A percentile compares a stretch with the other conserved stretches of the same genome.
These are phyloP conservation scores for Clavispora carvajalis DNA, from an alignment of 805 yeast species.

Conservation along the genomic window DNA sequence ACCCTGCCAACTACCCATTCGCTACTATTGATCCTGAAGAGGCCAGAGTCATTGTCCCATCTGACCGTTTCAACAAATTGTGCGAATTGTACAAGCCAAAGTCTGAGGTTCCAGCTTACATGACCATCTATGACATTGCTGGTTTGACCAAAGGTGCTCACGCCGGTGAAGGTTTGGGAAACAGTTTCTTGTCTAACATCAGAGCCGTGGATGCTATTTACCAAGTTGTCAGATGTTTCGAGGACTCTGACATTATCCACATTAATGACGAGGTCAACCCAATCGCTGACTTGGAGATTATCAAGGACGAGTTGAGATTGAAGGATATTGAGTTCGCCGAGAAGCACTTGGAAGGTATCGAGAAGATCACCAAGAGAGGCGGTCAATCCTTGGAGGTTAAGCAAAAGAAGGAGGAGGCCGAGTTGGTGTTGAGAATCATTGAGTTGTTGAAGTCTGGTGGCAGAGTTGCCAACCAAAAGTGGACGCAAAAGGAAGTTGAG, in stretches of 20 bases:
- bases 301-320: constrained; percentile 84
- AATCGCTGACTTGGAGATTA: constrained; percentile 87
- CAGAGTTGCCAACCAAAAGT: constrained; percentile 79
- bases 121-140: constrained; percentile 28
- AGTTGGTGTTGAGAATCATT: constrained; percentile 67
- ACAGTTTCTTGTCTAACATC: constrained; percentile 63
- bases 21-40: constrained; percentile 75
- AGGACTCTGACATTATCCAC: constrained; percentile 96
- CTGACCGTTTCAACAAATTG: constrained; percentile 20
- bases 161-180: constrained; percentile 71
- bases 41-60: constrained; percentile 25
- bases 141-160: constrained; percentile 52
- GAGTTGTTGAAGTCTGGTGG: constrained; percentile 75
- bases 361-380: constrained; percentile 78
- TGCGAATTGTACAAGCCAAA: constrained; percentile 43
- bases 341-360: constrained; percentile 72
- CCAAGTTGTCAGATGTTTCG: constrained; percentile 63
- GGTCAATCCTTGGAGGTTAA: constrained; percentile 87
- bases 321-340: constrained; percentile 94
- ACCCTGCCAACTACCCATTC: constrained; percentile 53
- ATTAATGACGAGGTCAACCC: constrained; percentile 88
- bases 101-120: constrained; percentile 26
- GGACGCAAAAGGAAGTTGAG: constrained; percentile 92
- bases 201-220: constrained; percentile 68
- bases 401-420: constrained; percentile 80